Evolutionary conservation across 768 basidiomycete genomes (phyloP), one percentile per base, ranked within the genome.

Genomic region (Hericium alpestre): DNA sequence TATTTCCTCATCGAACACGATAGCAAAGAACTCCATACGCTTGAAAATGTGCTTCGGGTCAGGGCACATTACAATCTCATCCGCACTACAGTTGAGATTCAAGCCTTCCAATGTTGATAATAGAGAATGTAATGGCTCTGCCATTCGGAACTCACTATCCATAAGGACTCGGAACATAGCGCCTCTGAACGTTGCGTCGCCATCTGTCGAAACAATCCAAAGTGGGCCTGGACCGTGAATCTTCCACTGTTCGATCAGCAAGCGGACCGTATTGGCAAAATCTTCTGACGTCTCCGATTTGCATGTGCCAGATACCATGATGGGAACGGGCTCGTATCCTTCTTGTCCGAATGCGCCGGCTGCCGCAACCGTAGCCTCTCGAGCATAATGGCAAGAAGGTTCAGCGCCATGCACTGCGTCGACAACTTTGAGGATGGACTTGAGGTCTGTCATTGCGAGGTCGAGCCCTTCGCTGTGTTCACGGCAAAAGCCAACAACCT

Each of bases 351-450:
- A 53, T 13, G 51, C 18, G 7, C 23, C 51, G 4, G 27, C 27
- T 12, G 51, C 51, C 11, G 51, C 51, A 38, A 53, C 51, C 27
- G 51, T 53, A 37, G 51, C 4, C 51, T 53, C 51, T 53, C 51
- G 11, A 13, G 18, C 51, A 53, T 53, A 53, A 37, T 53, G 51
- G 38, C 51, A 53, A 23, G 27, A 39, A 4, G 48, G 48, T 49
- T 12, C 12, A 20, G 12, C 20, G 11, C 48, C 48, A 12, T 49
- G 48, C 12, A 49, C 23, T 25, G 48, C n/a, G 20, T 49, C 20
- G 11, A 20, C 48, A 4, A 49, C 20, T 12, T 49, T 18, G 16
- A 49, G 15, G 48, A 49, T 25, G 15, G 48, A 49, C 15, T 18
- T 12, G 20, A 49, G 23, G 20, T 49, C 48, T 49, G 48, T n/a